These are phyloP conservation scores for Pyricularia grisea DNA, from an alignment of 2,329 filamentous ascomycete species.

Conservation along the genomic window DNA sequence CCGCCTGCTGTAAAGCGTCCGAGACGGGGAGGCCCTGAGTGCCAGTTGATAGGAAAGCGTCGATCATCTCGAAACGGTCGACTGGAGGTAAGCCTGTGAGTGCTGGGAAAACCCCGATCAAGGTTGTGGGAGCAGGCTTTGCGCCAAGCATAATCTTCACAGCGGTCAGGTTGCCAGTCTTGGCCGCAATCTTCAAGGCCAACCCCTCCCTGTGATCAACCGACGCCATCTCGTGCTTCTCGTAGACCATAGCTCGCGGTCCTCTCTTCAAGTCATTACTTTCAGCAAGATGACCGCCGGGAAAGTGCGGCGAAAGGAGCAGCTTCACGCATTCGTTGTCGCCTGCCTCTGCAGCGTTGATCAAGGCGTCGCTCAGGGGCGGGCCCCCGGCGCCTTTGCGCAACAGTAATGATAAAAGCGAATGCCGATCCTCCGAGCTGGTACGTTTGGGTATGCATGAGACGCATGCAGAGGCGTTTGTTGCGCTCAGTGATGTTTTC, in stretches of 20 bases:
- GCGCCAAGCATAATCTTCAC: constrained; percentile 34
- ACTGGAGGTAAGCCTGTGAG: constrained; percentile 30
- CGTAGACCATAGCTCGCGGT: constrained; percentile 22
- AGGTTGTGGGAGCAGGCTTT: constrained; percentile 35
- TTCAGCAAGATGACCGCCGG: constrained; percentile 19
- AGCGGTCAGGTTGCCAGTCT: constrained; percentile 33
- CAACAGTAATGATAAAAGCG: constrained; percentile 35
- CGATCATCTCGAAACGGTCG: constrained; percentile 37
- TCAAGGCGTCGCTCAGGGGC: constrained; percentile 37
- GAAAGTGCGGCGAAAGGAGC: constrained; percentile 39
- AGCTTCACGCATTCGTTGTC: constrained; percentile 38
- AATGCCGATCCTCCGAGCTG: constrained; percentile 31
- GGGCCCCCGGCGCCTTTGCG: constrained; percentile 39
- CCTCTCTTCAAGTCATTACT: constrained; percentile 17
- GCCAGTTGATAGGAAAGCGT: constrained; percentile 36
- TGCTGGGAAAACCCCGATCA: constrained; percentile 38
- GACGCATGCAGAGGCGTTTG: constrained; percentile 40
- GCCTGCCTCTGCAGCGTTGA: constrained; percentile 37
- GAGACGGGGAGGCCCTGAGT: constrained; percentile 37
- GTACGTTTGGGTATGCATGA: constrained; percentile 36
- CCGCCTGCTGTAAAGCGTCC: constrained; percentile 40
- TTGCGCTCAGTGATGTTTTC: constrained; percentile 30
- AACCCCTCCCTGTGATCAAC: constrained; percentile 41
- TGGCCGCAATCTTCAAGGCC: constrained; percentile 39
- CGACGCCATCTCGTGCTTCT: constrained; percentile 40